Base-by-base conservation (phyloP, 2,329 filamentous ascomycete species). In the Cytospora schulzeri region DNA sequence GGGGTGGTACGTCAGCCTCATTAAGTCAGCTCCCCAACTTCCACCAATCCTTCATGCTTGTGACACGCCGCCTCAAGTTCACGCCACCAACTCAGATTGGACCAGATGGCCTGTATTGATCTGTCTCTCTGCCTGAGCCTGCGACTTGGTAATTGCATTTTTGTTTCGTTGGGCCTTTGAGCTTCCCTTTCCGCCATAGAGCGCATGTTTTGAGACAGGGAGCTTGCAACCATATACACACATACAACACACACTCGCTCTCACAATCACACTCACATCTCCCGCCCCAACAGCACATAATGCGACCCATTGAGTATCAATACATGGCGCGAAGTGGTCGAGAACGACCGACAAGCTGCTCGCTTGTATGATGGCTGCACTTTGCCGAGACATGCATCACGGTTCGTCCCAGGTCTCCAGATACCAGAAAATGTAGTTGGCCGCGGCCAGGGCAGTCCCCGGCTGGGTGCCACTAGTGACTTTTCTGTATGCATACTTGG, bases 321-420 rank as follows among this genome's bases (percentile, higher is more conserved):
- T 7, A 45, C 5, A 22, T 22, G 41, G 22, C 7, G 7, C 19
- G 7, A 11, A 45, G 41, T 45, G 41, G 41, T 9, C 41, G 41
- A 11, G 59, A 38, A 58, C 35, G 56, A 31, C 48, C 48, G 48
- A 38, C 54, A 55, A 24, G 29, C 29, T 41, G n/a, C 26, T 33
- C 28, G 54, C 31, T 54, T 65, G 63, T 51, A n/a, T 55, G 48
- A 54, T 54, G 41, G 48, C 48, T 65, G 58, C 63, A 41, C 28
- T 33, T 54, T 48, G 53, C 58, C 63, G 53, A 62, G 63, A 57
- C 58, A 52, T 62, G 58, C 29, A 15, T 52, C 59, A 54, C 48
- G 17, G 59, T 65, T 65, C 63, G 48, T 65, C 63, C 57, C 59
- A 65, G 38, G 33, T 65, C 51, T 38, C 29, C 54, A 53, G 28